Conservation (phyloP, 768 basidiomycete species). For the Macrolepiota albuminosa region DNA sequence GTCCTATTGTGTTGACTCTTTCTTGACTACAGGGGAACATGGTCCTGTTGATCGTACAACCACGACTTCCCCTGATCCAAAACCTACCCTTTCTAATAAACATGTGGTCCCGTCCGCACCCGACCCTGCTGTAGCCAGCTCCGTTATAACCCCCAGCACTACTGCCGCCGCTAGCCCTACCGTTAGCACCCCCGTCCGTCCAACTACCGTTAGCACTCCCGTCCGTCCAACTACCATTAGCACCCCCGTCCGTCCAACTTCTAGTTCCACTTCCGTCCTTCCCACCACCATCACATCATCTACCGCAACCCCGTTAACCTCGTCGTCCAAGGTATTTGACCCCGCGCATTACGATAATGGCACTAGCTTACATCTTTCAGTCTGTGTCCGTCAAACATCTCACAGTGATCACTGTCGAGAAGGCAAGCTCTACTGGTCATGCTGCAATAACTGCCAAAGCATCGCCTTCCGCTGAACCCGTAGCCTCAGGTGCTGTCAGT, state of each 20-base stretch:
- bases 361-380: not conserved
- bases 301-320: not conserved
- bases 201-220: not conserved
- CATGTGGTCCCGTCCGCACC: too few species aligned
- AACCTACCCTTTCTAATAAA: not conserved
- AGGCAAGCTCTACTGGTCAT: not conserved
- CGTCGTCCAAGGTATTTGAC: not conserved
- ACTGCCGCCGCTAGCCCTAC: not conserved
- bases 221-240: not conserved
- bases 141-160: not conserved
- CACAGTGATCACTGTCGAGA: not conserved
- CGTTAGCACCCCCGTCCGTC: not conserved
- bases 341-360: not conserved
- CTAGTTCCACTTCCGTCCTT: not conserved
- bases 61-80: not conserved
- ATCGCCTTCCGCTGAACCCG: not conserved
- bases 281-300: constrained; percentile 1
- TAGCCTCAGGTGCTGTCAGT: constrained; percentile 9
- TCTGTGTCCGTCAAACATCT: not conserved
- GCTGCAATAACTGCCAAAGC: not conserved
- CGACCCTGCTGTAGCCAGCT: not conserved
- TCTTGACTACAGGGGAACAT: not conserved
- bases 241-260: not conserved
- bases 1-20: not conserved
- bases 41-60: not conserved